Evolutionary conservation across 768 basidiomycete genomes (phyloP).

Genomic region (Pleurotus ostreatus): DNA sequence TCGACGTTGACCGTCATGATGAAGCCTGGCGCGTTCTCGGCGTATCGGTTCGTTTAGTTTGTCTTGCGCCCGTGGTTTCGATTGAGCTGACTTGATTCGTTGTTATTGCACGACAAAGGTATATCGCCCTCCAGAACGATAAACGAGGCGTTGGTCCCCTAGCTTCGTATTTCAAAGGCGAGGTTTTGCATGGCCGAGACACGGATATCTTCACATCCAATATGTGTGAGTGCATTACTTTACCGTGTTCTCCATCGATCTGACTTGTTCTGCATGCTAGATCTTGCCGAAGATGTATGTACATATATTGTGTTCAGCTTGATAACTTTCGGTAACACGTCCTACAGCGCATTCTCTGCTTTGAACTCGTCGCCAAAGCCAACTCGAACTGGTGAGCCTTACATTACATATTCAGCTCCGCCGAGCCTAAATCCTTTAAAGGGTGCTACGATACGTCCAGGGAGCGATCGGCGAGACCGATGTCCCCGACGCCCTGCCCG

Average conservation of each 20-base stretch:
- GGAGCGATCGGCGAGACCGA: slow-evolving; percentile 92
- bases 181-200: slow-evolving; percentile 76
- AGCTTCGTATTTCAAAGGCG: slow-evolving; percentile 97
- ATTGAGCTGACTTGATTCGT: background rate
- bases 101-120: slow-evolving; percentile 29
- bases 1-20: background rate
- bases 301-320: background rate
- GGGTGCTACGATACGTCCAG: slow-evolving; percentile 96
- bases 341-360: slow-evolving; percentile 74
- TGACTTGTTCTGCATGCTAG: slow-evolving; percentile 28
- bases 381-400: slow-evolving; percentile 68
- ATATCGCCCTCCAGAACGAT: slow-evolving; percentile 88
- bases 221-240: slow-evolving; percentile 66
- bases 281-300: slow-evolving; percentile 82
- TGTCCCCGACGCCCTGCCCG: slow-evolving; percentile 88
- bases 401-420: slow-evolving; percentile 6
- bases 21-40: slow-evolving; percentile 92
- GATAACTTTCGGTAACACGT: background rate
- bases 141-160: slow-evolving; percentile 79
- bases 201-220: slow-evolving; percentile 95
- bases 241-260: slow-evolving; percentile 8
- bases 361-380: slow-evolving; percentile 73
- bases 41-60: slow-evolving; percentile 52
- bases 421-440: slow-evolving; percentile 27
- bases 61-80: too few relatives aligned